These are phyloP conservation scores for Salix dunnii DNA, from an alignment of 345 rosid species.

Conservation along the genomic window DNA sequence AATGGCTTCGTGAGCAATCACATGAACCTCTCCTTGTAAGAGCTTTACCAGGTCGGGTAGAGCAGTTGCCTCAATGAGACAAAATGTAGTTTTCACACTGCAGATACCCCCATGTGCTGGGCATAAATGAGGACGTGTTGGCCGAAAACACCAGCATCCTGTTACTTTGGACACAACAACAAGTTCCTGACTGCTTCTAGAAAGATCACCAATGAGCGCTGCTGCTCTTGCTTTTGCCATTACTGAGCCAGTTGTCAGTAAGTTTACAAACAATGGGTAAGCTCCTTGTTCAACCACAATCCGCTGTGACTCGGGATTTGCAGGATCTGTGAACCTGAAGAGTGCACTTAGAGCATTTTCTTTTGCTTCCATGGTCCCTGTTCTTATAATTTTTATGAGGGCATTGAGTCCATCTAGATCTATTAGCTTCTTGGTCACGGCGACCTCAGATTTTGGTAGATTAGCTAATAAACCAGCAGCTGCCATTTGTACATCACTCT, in stretches of 20 bases:
- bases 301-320: conserved; percentile 41
- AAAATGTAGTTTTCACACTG: conserved; percentile 46
- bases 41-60: conserved; percentile 45
- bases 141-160: conserved; percentile 43
- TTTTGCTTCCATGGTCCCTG: conserved; percentile 51
- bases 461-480: conserved; percentile 67
- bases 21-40: conserved; percentile 33
- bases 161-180: conserved; percentile 20
- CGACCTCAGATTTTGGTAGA: conserved; percentile 55
- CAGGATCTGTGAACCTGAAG: conserved; percentile 58
- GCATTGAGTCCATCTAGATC: conserved; percentile 46
- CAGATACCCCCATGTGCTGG: conserved; percentile 52
- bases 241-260: conserved; percentile 40
- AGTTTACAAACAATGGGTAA: conserved; percentile 50
- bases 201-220: conserved; percentile 58
- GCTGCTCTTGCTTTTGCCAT: conserved; percentile 62
- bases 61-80: conserved; percentile 48
- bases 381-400: conserved; percentile 39
- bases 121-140: conserved; percentile 36
- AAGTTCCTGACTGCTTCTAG: conserved; percentile 47
- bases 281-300: conserved; percentile 48
- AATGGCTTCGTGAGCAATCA: conserved; percentile 53
- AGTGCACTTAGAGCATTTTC: conserved; percentile 67
- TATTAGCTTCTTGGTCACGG: conserved; percentile 45
- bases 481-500: conserved; percentile 56